Evolutionary conservation across 257 asterid genomes (phyloP).

Genomic region (Cinchona pubescens): DNA sequence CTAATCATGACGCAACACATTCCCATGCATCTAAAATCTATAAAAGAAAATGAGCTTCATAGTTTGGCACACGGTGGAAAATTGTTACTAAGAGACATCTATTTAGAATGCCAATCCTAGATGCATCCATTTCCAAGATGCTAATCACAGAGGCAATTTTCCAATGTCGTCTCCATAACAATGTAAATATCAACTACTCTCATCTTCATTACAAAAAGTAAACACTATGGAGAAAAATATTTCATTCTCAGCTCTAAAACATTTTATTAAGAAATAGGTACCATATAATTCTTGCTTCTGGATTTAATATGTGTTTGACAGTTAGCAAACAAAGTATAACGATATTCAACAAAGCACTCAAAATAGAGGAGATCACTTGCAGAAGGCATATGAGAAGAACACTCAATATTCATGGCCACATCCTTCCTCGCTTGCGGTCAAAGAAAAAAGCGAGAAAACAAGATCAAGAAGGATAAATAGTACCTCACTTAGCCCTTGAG

Average conservation of each 20-base stretch:
- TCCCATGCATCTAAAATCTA: neutral
- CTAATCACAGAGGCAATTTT: neutral
- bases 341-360: neutral
- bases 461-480: constrained; percentile 14
- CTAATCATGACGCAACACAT: neutral
- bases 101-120: neutral
- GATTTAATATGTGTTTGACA: neutral
- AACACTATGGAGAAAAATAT: neutral
- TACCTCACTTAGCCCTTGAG: constrained; percentile 99
- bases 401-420: neutral
- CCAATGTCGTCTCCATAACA: no score
- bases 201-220: neutral
- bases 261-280: neutral
- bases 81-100: neutral
- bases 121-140: neutral
- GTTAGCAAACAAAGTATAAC: neutral
- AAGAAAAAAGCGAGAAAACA: neutral
- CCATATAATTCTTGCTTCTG: neutral
- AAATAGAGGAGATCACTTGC: neutral
- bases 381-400: neutral
- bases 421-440: neutral
- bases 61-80: neutral
- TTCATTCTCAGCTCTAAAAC: neutral
- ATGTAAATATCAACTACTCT: neutral
- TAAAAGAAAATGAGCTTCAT: neutral